These are phyloP conservation scores for Penicillium sp. DNA, from an alignment of 2,329 filamentous ascomycete species.

Conservation along the genomic window DNA sequence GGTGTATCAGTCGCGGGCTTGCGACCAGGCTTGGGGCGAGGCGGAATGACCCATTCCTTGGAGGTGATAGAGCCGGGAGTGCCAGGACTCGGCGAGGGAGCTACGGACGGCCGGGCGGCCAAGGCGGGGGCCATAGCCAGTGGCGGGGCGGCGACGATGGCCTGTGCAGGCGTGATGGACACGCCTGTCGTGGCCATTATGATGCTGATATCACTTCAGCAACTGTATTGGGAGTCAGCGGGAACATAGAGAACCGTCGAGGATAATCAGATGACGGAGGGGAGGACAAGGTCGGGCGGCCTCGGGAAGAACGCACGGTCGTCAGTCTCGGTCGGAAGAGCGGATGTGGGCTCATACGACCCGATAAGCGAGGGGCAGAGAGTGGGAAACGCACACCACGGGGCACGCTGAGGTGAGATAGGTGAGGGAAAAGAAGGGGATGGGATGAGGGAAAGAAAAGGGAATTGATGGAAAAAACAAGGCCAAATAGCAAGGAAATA, in stretches of 20 bases:
- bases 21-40: slow-evolving; percentile 83
- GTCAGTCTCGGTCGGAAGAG: slow-evolving; percentile 40
- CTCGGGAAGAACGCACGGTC: slow-evolving; percentile 30
- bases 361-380: slow-evolving; percentile 36
- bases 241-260: slow-evolving; percentile 9
- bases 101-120: slow-evolving; percentile 44
- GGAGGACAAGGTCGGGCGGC: slow-evolving; percentile 24
- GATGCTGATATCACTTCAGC: slow-evolving; percentile 24
- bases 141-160: slow-evolving; percentile 33
- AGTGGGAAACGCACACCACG: slow-evolving; percentile 4
- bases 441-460: neutral
- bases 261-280: neutral
- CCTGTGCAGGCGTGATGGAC: slow-evolving; percentile 43
- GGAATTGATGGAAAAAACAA: neutral
- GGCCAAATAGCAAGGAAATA: slow-evolving; percentile 6
- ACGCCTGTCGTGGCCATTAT: slow-evolving; percentile 46
- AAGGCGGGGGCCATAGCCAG: slow-evolving; percentile 42
- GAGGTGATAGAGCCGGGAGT: slow-evolving; percentile 65
- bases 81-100: slow-evolving; percentile 44
- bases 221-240: slow-evolving; percentile 30
- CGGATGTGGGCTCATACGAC: slow-evolving; percentile 41
- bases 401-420: neutral
- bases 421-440: neutral
- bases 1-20: slow-evolving; percentile 94
- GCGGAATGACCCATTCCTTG: slow-evolving; percentile 84